Base-by-base conservation (phyloP, 2,329 filamentous ascomycete genomes). In the Onygena corvina region DNA sequence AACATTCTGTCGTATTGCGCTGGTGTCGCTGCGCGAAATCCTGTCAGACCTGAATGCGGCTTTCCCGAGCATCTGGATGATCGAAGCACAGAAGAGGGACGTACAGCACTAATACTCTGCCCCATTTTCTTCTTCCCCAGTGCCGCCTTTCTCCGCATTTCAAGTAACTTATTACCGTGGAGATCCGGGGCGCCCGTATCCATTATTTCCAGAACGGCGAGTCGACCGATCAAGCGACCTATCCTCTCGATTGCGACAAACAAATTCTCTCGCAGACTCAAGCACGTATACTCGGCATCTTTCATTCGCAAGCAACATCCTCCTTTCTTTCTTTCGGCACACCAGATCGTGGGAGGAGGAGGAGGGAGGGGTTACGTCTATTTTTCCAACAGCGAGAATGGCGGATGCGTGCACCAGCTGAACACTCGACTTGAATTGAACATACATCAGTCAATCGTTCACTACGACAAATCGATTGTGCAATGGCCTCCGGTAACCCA, bases 161-260 rank as follows among this genome's bases (percentile, higher is more conserved):
- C 11, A 40, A 40, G 25, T 40, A 40, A 40, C 18, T 23, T 23
- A 40, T 21, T 4, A 40, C 36, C 36, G 36, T 40, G 36, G 36
- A 40, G 36, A 40, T 40, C 36, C 36, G 36, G 36, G 36, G 36
- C 36, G 36, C 18, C 25, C 36, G 36, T 40, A 40, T 40, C 36
- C 36, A 40, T n/a, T 40, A 40, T 29, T 40, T 40, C 36, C 36
- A 40, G 36, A 40, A 38, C 34, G 18, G 34, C 34, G 14, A 38
- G 34, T 8, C 34, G 18, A 7, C 34, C 34, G 16, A 38, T n/a
- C n/a, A n/a, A n/a, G n/a, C n/a, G n/a, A n/a, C n/a, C n/a, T n/a
- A n/a, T n/a, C n/a, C n/a, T n/a, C n/a, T n/a, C n/a, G n/a, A n/a
- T n/a, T n/a, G n/a, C n/a, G n/a, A n/a, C n/a, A n/a, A n/a, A n/a